A percentile compares a stretch with the other conserved stretches of the same genome.
phyloP scores from a whole-genome alignment of 768 basidiomycete genomes.

The Tephrocybe sp. region DNA sequence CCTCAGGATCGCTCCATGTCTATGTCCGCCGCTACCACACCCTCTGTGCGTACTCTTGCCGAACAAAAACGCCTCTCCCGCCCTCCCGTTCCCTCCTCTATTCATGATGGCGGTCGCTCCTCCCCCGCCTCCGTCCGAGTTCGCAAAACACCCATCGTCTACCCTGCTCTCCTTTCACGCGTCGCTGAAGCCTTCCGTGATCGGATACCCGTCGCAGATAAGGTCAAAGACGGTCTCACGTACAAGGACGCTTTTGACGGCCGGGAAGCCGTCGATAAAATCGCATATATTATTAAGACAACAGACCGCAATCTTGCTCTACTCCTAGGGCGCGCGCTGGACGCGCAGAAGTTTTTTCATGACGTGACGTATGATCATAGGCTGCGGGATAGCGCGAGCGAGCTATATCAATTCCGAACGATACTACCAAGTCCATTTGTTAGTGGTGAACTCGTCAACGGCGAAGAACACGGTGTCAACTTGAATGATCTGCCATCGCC shows the following conservation, averaged over 20 bases:
- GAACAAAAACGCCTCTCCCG: slow-evolving; percentile 36
- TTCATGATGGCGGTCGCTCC: slow-evolving; percentile 40
- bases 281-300: slow-evolving; percentile 98
- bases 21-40: slow-evolving; percentile 59
- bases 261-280: slow-evolving; percentile 94
- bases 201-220: slow-evolving; percentile 74
- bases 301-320: slow-evolving; percentile 95
- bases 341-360: slow-evolving; percentile 98
- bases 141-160: slow-evolving; percentile 74
- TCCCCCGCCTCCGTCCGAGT: slow-evolving; percentile 39
- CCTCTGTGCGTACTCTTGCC: slow-evolving; percentile 46
- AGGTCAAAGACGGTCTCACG: slow-evolving; percentile 91
- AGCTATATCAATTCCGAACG: slow-evolving; percentile 92
- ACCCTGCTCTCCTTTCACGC: slow-evolving; percentile 93
- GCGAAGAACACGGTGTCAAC: slow-evolving; percentile 28
- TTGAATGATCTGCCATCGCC: slow-evolving; percentile 14
- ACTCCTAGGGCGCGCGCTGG: slow-evolving; percentile 91
- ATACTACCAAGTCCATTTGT: slow-evolving; percentile 84
- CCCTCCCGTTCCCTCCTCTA: slow-evolving; percentile 29
- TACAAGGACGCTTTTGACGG: slow-evolving; percentile 98
- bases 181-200: slow-evolving; percentile 93
- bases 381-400: slow-evolving; percentile 80
- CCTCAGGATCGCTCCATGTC: slow-evolving; percentile 75
- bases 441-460: slow-evolving; percentile 61
- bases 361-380: slow-evolving; percentile 99